Evolutionary conservation across 345 rosid genomes (phyloP).

Genomic region (Anastatica hierochuntica): DNA sequence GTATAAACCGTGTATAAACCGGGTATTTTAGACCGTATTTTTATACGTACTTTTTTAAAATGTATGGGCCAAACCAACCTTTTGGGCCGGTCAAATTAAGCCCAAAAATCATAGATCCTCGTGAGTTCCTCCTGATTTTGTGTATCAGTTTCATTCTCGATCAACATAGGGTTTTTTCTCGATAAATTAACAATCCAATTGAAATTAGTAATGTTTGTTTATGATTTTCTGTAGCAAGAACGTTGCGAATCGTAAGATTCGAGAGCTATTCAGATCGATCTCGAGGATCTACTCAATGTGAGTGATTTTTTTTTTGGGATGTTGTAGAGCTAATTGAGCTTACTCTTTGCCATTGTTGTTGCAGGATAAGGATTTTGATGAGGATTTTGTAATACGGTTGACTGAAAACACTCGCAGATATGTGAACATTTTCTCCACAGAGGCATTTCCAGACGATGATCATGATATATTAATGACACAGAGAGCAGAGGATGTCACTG

Average conservation of each 20-base stretch:
- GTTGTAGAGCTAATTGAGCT: neutral
- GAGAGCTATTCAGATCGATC: conserved; percentile 71
- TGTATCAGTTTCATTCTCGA: neutral
- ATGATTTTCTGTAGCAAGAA: conserved; percentile 50
- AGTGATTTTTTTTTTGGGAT: conserved; percentile 9
- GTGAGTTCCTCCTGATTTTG: conserved; percentile 36
- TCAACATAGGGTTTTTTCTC: conserved; percentile 8
- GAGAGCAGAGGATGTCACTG: conserved; percentile 44
- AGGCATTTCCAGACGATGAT: conserved; percentile 52
- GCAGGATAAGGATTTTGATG: conserved; percentile 63
- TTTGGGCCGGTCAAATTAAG: no score
- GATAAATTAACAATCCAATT: neutral
- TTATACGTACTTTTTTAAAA: no score
- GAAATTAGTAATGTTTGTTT: neutral
- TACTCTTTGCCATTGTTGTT: conserved; percentile 3
- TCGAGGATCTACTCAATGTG: conserved; percentile 74
- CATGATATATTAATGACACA: conserved; percentile 31
- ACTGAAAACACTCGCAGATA: conserved; percentile 90
- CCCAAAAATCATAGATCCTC: no score
- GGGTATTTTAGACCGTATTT: no score
- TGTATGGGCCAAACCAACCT: no score
- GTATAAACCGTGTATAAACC: no score
- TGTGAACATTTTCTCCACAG: conserved; percentile 62
- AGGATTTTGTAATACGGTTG: conserved; percentile 57
- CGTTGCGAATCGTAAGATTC: conserved; percentile 68